A percentile compares a stretch with the other conserved stretches of the same genome.
phyloP scores from a whole-genome alignment of 495 filamentous ascomycete species.

The Neurospora sp. region DNA sequence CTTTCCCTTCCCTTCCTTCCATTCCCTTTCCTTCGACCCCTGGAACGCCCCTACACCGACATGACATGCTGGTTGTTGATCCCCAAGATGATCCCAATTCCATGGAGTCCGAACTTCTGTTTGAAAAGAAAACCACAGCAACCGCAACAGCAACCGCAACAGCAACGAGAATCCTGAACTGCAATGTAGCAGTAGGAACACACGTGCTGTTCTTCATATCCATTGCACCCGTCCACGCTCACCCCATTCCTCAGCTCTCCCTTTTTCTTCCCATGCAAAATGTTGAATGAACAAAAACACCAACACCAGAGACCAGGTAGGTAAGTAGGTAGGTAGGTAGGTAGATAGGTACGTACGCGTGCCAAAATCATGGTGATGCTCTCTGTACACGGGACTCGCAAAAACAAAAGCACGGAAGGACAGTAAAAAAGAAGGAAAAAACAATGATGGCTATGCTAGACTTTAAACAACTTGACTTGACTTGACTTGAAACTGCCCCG shows the following conservation, averaged over 20 bases:
- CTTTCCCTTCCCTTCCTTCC: background rate
- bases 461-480: background rate
- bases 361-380: background rate
- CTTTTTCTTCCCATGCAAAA: background rate
- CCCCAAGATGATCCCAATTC: background rate
- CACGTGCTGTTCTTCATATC: background rate
- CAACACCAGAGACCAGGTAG: background rate
- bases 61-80: background rate
- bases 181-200: background rate
- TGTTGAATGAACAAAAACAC: background rate
- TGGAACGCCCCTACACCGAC: background rate
- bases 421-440: background rate
- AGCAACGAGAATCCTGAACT: background rate
- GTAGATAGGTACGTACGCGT: background rate
- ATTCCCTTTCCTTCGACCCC: background rate
- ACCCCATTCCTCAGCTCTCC: too few species aligned
- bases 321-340: background rate
- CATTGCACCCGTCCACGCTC: background rate
- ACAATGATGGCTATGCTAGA: slow-evolving; percentile 1
- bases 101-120: background rate
- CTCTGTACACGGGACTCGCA: background rate
- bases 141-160: background rate
- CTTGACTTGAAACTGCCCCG: background rate
- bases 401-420: background rate
- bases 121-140: background rate